Evolutionary conservation across 2,329 filamentous ascomycete genomes (phyloP).

Genomic region (Leptoxyphium fumago): DNA sequence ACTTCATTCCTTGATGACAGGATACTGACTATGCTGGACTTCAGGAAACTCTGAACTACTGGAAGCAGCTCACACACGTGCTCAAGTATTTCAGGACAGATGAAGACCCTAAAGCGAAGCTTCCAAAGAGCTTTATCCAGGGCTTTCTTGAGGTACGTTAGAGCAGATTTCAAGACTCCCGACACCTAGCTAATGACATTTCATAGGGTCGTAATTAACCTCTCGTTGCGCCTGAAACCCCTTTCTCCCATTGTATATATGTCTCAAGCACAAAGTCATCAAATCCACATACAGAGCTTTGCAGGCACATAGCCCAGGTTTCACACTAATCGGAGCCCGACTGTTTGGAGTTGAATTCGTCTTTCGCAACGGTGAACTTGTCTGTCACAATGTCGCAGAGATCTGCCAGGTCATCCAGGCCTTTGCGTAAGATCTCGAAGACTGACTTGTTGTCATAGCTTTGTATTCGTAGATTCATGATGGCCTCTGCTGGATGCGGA

Average conservation of each 20-base stretch:
- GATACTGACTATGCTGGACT: not conserved
- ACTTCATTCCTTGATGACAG: too few relatives aligned
- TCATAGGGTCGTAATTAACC: constrained; percentile 13
- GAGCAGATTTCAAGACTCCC: constrained; percentile 13
- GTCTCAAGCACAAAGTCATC: constrained; percentile 7
- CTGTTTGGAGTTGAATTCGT: constrained; percentile 39
- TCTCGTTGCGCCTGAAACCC: not conserved
- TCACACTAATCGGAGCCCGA: too few relatives aligned
- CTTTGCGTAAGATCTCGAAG: constrained; percentile 77
- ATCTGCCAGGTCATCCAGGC: constrained; percentile 73
- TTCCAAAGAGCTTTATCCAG: constrained; percentile 83
- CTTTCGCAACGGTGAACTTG: constrained; percentile 60
- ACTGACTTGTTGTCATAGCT: constrained; percentile 78
- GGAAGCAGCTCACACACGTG: constrained; percentile 91
- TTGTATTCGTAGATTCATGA: constrained; percentile 96
- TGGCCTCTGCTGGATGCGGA: constrained; percentile 84
- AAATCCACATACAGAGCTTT: too few relatives aligned
- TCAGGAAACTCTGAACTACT: constrained; percentile 97
- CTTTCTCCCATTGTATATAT: constrained; percentile 13
- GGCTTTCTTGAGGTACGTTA: constrained; percentile 79
- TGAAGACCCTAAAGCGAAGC: constrained; percentile 56
- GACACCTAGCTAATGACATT: constrained; percentile 3
- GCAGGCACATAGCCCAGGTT: too few relatives aligned
- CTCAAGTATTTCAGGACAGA: constrained; percentile 94
- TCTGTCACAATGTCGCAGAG: constrained; percentile 89